Conservation (phyloP, 345 rosid genomes). For the Arabidopsis arenosa region DNA sequence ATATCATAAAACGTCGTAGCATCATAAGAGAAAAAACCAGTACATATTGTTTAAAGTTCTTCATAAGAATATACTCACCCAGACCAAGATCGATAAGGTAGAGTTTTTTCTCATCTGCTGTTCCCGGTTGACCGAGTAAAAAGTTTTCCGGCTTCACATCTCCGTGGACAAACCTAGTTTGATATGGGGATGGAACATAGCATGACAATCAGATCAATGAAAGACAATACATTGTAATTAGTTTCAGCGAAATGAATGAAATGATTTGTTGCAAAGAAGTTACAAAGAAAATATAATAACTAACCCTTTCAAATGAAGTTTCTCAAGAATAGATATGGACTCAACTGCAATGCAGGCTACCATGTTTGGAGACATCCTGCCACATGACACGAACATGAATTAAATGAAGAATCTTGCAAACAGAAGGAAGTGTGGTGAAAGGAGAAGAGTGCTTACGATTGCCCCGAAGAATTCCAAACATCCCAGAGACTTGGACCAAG, state of each 20-base stretch:
- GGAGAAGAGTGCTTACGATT: constrained; percentile 59
- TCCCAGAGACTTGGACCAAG: constrained; percentile 99
- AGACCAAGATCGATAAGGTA: constrained; percentile 93
- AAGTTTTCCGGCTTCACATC: constrained; percentile 97
- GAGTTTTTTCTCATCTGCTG: constrained; percentile 81
- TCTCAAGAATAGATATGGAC: constrained; percentile 91
- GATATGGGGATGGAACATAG: neutral
- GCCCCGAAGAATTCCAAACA: constrained; percentile 88
- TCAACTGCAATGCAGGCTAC: constrained; percentile 95
- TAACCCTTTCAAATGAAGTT: constrained; percentile 89
- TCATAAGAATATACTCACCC: constrained; percentile 50
- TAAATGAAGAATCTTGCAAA: neutral
- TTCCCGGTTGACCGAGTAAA: constrained; percentile 87
- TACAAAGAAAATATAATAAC: constrained; percentile 2
- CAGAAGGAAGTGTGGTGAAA: constrained; percentile 1
- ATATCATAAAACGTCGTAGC: neutral
- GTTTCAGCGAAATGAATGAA: neutral
- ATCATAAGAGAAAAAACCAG: constrained; percentile 5
- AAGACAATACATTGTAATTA: neutral
- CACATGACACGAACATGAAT: constrained; percentile 26
- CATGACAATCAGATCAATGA: constrained; percentile 18
- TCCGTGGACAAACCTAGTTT: constrained; percentile 76
- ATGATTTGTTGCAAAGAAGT: neutral
- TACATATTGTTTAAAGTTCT: constrained; percentile 10
- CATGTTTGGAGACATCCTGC: constrained; percentile 88